Evolutionary conservation across 352 stramenopile species (phyloP).

Genomic region (Paralagenidium karlingii): DNA sequence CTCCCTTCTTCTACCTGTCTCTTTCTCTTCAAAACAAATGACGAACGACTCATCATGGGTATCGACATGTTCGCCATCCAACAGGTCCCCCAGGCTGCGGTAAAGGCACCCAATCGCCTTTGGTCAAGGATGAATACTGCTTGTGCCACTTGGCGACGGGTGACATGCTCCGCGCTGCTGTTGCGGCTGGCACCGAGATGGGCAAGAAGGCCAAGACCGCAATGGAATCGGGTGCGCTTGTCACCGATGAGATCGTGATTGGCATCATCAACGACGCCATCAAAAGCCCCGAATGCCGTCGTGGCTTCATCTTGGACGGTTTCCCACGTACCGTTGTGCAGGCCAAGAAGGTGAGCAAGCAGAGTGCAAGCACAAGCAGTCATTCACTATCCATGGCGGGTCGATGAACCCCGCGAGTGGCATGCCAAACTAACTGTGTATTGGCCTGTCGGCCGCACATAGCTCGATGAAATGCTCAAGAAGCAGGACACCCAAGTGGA

Average conservation of each 20-base stretch:
- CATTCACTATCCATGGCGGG: not conserved
- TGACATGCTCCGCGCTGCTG: conserved; percentile 97
- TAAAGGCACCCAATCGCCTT: conserved; percentile 98
- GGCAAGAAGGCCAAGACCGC: conserved; percentile 96
- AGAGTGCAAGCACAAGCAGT: not conserved
- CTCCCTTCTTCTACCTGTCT: too few species aligned
- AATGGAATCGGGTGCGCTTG: conserved; percentile 94
- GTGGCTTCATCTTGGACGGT: conserved; percentile 99
- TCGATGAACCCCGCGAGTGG: too few species aligned
- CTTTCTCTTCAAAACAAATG: too few species aligned
- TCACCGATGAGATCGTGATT: conserved; percentile 98
- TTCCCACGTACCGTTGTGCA: conserved; percentile 98
- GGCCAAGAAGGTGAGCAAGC: conserved; percentile 85
- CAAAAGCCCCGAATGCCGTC: conserved; percentile 92
- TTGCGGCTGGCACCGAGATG: conserved; percentile 93
- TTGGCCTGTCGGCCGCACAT: not conserved
- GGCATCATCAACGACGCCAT: conserved; percentile 99
- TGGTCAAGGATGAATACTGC: conserved; percentile 97
- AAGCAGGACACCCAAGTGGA: conserved; percentile 81
- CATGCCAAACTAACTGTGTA: not conserved
- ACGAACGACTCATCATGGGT: not conserved
- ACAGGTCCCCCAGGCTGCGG: conserved; percentile 88
- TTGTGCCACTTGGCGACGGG: conserved; percentile 97
- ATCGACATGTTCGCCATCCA: not conserved
- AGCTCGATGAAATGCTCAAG: conserved; percentile 94